phyloP scores from a whole-genome alignment of 2,329 filamentous ascomycete genomes.

The Plectosphaerella cucumerina region DNA sequence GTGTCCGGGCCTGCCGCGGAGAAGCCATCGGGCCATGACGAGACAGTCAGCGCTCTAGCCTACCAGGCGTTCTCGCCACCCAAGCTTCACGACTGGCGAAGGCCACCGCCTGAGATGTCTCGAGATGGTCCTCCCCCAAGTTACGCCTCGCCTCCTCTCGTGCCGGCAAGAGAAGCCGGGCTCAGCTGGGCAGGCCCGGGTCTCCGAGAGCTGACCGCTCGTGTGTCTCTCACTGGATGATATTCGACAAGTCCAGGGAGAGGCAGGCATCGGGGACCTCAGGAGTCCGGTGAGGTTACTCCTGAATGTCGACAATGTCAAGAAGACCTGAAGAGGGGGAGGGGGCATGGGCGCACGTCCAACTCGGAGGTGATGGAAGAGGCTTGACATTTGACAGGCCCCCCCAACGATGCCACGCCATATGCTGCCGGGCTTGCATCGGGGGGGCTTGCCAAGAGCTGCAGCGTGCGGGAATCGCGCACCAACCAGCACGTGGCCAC shows the following conservation, averaged over 20 bases:
- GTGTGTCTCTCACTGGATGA: neutral
- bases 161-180: neutral
- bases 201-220: neutral
- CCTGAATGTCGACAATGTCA: neutral
- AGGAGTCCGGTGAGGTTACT: neutral
- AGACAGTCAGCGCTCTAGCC: no score
- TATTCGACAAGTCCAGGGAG: neutral
- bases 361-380: neutral
- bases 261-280: neutral
- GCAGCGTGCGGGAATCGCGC: neutral
- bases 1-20: no score
- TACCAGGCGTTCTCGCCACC: no score
- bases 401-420: no score
- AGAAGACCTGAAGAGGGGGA: neutral
- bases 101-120: neutral
- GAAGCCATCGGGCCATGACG: no score
- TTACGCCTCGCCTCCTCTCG: neutral
- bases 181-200: neutral
- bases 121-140: neutral
- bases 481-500: neutral
- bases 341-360: neutral
- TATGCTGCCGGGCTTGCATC: neutral
- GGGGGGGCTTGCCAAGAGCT: neutral
- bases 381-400: no score
- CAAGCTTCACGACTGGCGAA: neutral